phyloP scores from a whole-genome alignment of 169 alveolate species.

The Theileria sp. region DNA sequence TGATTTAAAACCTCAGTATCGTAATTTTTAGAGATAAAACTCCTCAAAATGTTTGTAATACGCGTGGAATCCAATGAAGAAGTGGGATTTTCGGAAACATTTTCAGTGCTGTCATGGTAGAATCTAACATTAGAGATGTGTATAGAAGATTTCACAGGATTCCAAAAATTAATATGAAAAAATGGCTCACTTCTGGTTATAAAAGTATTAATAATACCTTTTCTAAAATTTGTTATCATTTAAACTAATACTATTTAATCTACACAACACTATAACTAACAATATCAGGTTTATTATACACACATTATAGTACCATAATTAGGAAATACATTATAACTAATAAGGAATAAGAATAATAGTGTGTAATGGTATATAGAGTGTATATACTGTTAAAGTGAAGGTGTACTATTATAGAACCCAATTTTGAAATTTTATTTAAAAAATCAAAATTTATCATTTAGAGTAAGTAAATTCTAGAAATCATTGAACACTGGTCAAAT shows the following conservation, averaged over 20 bases:
- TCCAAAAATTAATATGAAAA: neutral
- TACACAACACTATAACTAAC: neutral
- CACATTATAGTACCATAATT: neutral
- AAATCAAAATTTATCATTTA: neutral
- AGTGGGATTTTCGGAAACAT: neutral
- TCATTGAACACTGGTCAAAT: neutral
- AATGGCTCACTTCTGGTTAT: neutral
- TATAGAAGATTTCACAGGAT: neutral
- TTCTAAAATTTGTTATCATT: neutral
- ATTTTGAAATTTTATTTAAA: neutral
- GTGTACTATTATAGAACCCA: neutral
- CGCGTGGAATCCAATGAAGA: neutral
- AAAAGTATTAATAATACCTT: neutral
- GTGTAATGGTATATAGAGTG: neutral
- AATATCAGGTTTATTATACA: neutral
- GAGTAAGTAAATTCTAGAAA: too few relatives aligned
- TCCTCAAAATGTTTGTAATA: slow-evolving; percentile 27
- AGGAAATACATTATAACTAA: too few relatives aligned
- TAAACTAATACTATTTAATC: too few relatives aligned
- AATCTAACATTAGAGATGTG: neutral
- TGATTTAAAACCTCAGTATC: slow-evolving; percentile 23
- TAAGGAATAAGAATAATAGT: neutral
- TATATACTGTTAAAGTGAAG: neutral
- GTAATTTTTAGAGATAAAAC: slow-evolving; percentile 15
- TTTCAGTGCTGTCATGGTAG: neutral